Base-by-base conservation (phyloP, 345 rosid species). In the Eucalyptus polyanthemos region DNA sequence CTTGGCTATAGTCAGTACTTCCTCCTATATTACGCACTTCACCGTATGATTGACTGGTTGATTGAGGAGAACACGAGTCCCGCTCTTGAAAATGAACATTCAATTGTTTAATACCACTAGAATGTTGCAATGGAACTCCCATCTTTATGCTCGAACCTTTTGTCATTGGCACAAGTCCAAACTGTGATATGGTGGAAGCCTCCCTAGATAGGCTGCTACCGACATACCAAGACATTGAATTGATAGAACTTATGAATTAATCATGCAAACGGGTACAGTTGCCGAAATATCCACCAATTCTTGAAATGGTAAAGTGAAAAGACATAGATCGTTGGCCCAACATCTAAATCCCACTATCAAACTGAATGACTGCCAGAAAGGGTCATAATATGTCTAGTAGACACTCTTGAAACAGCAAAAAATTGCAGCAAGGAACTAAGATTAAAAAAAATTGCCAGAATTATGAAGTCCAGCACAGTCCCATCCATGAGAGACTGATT, bases 51-150 rank as follows among this genome's bases (percentile, higher is more conserved):
- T 96, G 96, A 88, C 94, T 92, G 62, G 95, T 96, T 9, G 97
- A 96, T 54, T 97, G 99, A 88, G 94, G 88, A 34, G 98, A 96
- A 31, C 95, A 91, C 17, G 95, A 93, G 53, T 97, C 97, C 88
- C 92, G 97, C 58, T 94, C 98, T 87, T 93, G 97, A 89, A 94
- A 87, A 54, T 89, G 91, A 81, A 95, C 93, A 89, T 90, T 91
- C 88, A 91, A 88, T 86, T 92, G 95, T 91, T 94, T 95, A 50
- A 93, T 60, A 89, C 67, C 89, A 29, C 86, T 88, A 31, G 93
- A 67, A 88, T 86, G 93, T 65, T 88, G 95, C 40, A 89, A 90
- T 76, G 92, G 92, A 89, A 90, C 91, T 88, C 95, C 96, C 88
- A 90, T 89, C 65, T 93, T 94, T 93, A 95, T 90, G 94, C 95